phyloP scores from a whole-genome alignment of 768 basidiomycete species.

The Cantharellus cinnabarinus region DNA sequence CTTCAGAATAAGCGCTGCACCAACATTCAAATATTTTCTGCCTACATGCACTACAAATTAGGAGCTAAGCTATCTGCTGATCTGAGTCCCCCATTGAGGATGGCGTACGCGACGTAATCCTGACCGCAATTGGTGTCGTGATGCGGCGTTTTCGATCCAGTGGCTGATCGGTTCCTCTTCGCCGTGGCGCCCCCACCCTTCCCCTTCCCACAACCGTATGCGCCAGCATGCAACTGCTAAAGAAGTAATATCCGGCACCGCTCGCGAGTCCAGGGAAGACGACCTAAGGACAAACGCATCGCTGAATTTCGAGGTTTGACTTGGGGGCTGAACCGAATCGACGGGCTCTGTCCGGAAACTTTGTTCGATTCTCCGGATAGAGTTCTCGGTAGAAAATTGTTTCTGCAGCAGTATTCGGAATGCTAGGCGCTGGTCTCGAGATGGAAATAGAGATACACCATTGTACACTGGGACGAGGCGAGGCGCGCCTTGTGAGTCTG shows the following conservation, averaged over 20 bases:
- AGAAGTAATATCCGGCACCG: constrained; percentile 29
- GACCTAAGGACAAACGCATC: constrained; percentile 52
- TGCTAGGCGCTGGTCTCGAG: constrained; percentile 28
- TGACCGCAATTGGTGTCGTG: too few species aligned
- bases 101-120: too few species aligned
- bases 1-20: not conserved
- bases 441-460: constrained; percentile 42
- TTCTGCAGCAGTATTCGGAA: not conserved
- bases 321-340: constrained; percentile 1
- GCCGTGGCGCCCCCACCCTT: constrained; percentile 7
- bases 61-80: too few species aligned
- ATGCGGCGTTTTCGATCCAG: too few species aligned
- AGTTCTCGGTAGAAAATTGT: constrained; percentile 7
- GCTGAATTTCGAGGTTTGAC: constrained; percentile 24
- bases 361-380: constrained; percentile 29
- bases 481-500: not conserved
- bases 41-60: too few species aligned
- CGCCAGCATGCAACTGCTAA: constrained; percentile 63
- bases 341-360: constrained; percentile 8
- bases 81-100: too few species aligned
- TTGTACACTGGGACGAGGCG: constrained; percentile 44
- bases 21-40: not conserved
- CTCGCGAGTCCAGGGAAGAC: constrained; percentile 20
- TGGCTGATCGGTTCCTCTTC: too few species aligned
- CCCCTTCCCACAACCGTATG: constrained; percentile 53